A percentile compares a stretch with the other conserved stretches of the same genome.
phyloP scores from a whole-genome alignment of 768 basidiomycete genomes.

The Boletus pseudo-olivaceus region DNA sequence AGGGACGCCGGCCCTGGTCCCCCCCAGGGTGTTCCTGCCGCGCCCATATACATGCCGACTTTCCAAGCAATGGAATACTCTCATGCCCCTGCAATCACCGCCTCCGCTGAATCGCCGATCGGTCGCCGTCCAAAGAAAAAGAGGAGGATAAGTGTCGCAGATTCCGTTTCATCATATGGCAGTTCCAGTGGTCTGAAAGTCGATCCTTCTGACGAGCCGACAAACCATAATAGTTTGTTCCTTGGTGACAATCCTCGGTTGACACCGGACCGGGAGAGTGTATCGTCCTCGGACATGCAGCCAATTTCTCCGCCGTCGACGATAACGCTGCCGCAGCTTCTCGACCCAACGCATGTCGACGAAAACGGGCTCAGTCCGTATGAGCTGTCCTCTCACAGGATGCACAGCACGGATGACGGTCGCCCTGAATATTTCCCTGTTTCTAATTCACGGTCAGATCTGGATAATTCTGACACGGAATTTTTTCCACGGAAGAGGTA shows the following conservation, averaged over 20 bases:
- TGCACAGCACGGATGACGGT: constrained; percentile 20
- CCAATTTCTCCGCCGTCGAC: constrained; percentile 29
- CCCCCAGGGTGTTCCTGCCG: constrained; percentile 20
- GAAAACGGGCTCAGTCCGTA: constrained; percentile 27
- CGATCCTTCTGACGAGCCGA: constrained; percentile 24
- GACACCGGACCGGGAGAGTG: constrained; percentile 33
- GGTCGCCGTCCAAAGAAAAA: constrained; percentile 33
- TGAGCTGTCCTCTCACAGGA: constrained; percentile 22
- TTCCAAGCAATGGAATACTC: constrained; percentile 39
- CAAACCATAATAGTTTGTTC: constrained; percentile 16
- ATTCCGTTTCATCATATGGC: constrained; percentile 34
- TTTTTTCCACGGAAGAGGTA: constrained; percentile 22
- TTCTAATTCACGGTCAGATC: constrained; percentile 35
- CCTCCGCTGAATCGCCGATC: constrained; percentile 27
- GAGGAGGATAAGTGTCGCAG: constrained; percentile 35
- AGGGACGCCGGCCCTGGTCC: constrained; percentile 32
- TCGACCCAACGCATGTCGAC: constrained; percentile 20
- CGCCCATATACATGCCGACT: constrained; percentile 39
- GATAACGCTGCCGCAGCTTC: constrained; percentile 28
- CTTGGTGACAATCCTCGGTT: constrained; percentile 29
- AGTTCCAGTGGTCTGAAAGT: constrained; percentile 26
- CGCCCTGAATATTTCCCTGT: constrained; percentile 34
- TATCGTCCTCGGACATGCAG: constrained; percentile 34
- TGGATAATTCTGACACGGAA: constrained; percentile 29
- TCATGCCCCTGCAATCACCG: constrained; percentile 32